These are phyloP conservation scores for Petunia hybrid DNA, from an alignment of 305 asterid genomes.

Conservation along the genomic window DNA sequence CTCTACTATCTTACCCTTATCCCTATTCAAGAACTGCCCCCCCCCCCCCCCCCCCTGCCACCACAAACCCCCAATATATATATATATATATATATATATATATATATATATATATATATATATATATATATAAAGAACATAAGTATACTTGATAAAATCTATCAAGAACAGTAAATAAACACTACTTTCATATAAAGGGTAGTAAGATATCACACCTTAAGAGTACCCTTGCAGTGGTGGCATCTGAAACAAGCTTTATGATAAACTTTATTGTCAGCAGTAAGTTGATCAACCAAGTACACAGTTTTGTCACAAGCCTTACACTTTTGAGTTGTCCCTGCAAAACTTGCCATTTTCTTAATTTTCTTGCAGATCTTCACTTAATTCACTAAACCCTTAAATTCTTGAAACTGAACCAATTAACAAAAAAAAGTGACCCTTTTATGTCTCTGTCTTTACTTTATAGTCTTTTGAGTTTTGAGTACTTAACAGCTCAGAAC, in stretches of 20 bases:
- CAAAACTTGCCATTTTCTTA: constrained; percentile 63
- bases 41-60: too few relatives aligned
- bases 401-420: not conserved
- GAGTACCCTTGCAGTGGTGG: constrained; percentile 89
- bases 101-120: too few relatives aligned
- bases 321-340: constrained; percentile 87
- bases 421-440: not conserved
- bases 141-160: too few relatives aligned
- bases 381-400: not conserved
- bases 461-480: not conserved
- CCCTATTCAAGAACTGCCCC: too few relatives aligned
- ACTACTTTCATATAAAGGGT: too few relatives aligned
- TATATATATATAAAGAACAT: too few relatives aligned
- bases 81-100: too few relatives aligned
- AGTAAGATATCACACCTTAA: constrained; percentile 53
- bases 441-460: not conserved
- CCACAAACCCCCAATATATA: too few relatives aligned
- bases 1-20: too few relatives aligned
- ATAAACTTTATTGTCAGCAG: constrained; percentile 72
- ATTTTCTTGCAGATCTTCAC: constrained; percentile 9
- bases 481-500: not conserved
- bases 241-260: constrained; percentile 90
- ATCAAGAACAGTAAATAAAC: too few relatives aligned
- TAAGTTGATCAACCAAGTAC: constrained; percentile 81
- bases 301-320: constrained; percentile 83